These are phyloP conservation scores for Suillus weaverae DNA, from an alignment of 768 basidiomycete species.

Conservation along the genomic window DNA sequence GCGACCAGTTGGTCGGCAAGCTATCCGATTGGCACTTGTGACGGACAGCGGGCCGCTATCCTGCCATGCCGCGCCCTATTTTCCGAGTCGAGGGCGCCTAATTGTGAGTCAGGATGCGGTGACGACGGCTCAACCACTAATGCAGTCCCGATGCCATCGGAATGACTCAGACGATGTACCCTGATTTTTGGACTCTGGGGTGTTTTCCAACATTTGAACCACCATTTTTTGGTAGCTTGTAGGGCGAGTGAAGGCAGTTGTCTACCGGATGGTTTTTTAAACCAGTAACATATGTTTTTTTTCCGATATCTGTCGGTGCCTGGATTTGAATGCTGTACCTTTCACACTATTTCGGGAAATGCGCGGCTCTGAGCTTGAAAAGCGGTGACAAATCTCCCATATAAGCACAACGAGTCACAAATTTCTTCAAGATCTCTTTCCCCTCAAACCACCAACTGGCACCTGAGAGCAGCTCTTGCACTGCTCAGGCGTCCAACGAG, in stretches of 20 bases:
- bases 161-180: background rate
- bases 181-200: background rate
- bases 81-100: background rate
- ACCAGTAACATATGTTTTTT: background rate
- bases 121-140: background rate
- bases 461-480: conserved; percentile 17
- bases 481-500: conserved; percentile 24
- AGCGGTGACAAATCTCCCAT: conserved; percentile 29
- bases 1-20: background rate
- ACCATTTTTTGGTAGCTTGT: background rate
- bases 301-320: background rate
- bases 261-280: background rate
- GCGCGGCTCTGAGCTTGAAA: conserved; percentile 38
- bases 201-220: background rate
- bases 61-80: background rate
- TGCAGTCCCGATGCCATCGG: background rate
- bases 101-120: conserved; percentile 3
- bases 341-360: conserved; percentile 22
- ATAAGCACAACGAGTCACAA: conserved; percentile 34
- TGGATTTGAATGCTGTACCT: conserved; percentile 18
- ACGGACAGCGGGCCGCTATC: background rate
- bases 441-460: conserved; percentile 21
- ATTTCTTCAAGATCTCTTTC: conserved; percentile 4
- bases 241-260: background rate
- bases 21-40: background rate